These are phyloP conservation scores for Ustilago xerochloae DNA, from an alignment of 1,284 basidiomycete species.

Conservation along the genomic window DNA sequence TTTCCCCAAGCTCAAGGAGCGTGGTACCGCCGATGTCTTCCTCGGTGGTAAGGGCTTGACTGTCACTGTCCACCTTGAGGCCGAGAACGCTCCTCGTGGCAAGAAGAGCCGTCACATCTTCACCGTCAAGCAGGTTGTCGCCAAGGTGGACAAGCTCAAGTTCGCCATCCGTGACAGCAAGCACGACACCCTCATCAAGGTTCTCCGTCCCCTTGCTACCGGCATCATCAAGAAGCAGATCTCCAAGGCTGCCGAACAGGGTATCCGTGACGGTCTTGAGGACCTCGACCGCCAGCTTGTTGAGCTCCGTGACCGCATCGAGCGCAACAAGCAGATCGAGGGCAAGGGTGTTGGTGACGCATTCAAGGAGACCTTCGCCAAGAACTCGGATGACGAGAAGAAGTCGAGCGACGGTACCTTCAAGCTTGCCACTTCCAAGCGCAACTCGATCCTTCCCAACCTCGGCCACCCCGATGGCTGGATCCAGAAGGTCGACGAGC, in stretches of 20 bases:
- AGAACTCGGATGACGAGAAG: slow-evolving; percentile 66
- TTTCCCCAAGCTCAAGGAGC: slow-evolving; percentile 83
- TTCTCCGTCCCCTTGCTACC: slow-evolving; percentile 71
- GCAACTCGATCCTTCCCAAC: slow-evolving; percentile 68
- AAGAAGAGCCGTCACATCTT: slow-evolving; percentile 73
- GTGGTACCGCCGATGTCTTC: slow-evolving; percentile 90
- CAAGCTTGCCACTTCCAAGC: slow-evolving; percentile 62
- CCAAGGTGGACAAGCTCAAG: slow-evolving; percentile 85
- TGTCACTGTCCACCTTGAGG: slow-evolving; percentile 72
- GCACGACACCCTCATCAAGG: slow-evolving; percentile 91
- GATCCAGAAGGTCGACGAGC: slow-evolving; percentile 76
- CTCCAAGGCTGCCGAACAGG: slow-evolving; percentile 81
- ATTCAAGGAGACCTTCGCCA: slow-evolving; percentile 75
- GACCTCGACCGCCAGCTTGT: slow-evolving; percentile 87
- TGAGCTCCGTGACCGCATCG: slow-evolving; percentile 79
- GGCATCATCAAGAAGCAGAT: slow-evolving; percentile 88
- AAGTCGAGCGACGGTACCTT: slow-evolving; percentile 63
- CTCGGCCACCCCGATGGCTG: slow-evolving; percentile 78
- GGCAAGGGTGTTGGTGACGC: slow-evolving; percentile 67
- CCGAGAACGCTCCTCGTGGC: slow-evolving; percentile 71
- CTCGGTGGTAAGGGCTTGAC: slow-evolving; percentile 83
- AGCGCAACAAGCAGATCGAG: slow-evolving; percentile 63
- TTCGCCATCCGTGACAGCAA: slow-evolving; percentile 90
- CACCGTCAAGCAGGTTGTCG: slow-evolving; percentile 80
- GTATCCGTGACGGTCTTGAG: slow-evolving; percentile 82